Base-by-base conservation (phyloP, 2,329 filamentous ascomycete genomes). In the Nemania sp. region DNA sequence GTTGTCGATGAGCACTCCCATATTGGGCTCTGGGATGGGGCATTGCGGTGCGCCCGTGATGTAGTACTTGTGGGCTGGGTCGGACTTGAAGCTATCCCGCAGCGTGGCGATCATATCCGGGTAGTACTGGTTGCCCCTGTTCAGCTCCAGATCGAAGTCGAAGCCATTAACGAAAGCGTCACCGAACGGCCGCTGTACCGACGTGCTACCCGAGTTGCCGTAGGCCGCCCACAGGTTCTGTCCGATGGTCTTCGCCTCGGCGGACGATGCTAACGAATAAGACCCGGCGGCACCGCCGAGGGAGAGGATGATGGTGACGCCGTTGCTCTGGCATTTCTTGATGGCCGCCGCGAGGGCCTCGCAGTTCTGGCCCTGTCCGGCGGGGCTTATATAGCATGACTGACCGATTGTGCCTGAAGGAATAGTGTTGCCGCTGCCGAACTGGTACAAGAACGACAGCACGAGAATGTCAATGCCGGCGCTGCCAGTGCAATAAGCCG, bases 11-110 rank as follows among this genome's bases (percentile, higher is more conserved):
- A 77, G 72, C 12, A 65, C 66, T 12, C 74, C 73, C 71, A 80
- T 76, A 60, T 80, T 77, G 2, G 73, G 74, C 54, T 80, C 79
- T 1, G 79, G 79, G 20, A 79, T 73, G 2, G 75, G 71, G 59
- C 79, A 81, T 62, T 81, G 79, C 0, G 79, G 79, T 2, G 79
- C 77, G 6, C 77, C 79, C 4, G 77, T 78, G 65, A 85, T 79
- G 64, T 81, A 78, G 65, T 79, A 80, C 25, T 67, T 68, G 49
- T 74, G 72, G 25, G 65, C 64, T 15, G 72, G 53, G 58, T 78
- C 76, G 0, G 67, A 65, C 11, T 68, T 69, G 61, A 78, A 77
- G 54, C 68, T 73, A 13, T 66, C 65, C 34, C 73, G 75, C 29
- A 76, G 68, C 5, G 60, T 68, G 12, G 64, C 65, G 57, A 72